Conservation (phyloP, 73 alveolate genomes). For the Breviolum minutum region DNA sequence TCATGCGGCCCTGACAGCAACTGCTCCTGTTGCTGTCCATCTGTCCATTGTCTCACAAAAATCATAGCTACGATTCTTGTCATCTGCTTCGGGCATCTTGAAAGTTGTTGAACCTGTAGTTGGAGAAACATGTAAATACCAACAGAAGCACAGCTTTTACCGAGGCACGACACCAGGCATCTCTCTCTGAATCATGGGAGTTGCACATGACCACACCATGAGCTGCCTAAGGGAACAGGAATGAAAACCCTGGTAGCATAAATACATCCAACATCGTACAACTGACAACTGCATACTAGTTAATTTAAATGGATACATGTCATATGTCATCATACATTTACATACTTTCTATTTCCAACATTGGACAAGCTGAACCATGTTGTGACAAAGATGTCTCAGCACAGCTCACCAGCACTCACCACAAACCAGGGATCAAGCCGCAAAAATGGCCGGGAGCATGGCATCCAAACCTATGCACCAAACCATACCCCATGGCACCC, state of each 20-base stretch:
- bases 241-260: not conserved
- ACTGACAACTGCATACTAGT: too few relatives aligned
- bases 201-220: conserved; percentile 78
- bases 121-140: too few relatives aligned
- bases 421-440: conserved; percentile 2
- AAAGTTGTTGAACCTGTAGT: too few relatives aligned
- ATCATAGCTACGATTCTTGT: too few relatives aligned
- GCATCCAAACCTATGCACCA: conserved; percentile 50
- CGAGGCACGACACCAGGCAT: conserved; percentile 74
- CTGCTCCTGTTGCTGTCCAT: not conserved
- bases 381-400: not conserved
- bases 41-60: not conserved
- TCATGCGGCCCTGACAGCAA: too few relatives aligned
- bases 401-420: too few relatives aligned
- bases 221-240: conserved; percentile 30
- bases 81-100: too few relatives aligned
- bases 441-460: conserved; percentile 76
- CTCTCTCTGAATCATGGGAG: conserved; percentile 58
- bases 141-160: not conserved
- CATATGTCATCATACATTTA: too few relatives aligned
- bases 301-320: not conserved
- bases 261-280: not conserved
- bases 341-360: not conserved
- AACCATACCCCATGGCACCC: too few relatives aligned
- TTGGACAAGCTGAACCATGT: not conserved